These are phyloP conservation scores for Diplocarpon rosae DNA, from an alignment of 2,329 filamentous ascomycete species.

Conservation along the genomic window DNA sequence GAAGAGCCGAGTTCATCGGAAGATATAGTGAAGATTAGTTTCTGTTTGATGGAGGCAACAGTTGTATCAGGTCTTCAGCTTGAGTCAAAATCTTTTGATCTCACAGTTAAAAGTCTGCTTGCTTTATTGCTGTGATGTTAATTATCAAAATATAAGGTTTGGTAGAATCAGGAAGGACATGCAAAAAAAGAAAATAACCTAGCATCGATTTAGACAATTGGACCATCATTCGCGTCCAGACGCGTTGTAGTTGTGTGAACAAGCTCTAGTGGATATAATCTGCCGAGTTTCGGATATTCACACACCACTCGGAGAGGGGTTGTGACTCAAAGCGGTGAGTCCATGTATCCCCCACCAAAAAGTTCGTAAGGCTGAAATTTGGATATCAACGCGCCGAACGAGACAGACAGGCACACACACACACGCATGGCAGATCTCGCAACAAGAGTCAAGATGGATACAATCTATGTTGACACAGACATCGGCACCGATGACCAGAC, in stretches of 20 bases:
- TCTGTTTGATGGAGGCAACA: conserved; percentile 1
- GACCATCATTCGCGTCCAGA: neutral
- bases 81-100: no score
- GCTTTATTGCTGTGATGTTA: no score
- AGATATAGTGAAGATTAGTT: neutral
- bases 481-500: conserved; percentile 58
- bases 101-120: no score
- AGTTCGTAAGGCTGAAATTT: conserved; percentile 12
- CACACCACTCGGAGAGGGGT: conserved; percentile 4
- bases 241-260: conserved; percentile 5
- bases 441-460: conserved; percentile 37
- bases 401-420: neutral
- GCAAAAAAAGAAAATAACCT: no score
- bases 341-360: conserved; percentile 10
- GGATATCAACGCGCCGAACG: conserved; percentile 2
- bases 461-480: conserved; percentile 72
- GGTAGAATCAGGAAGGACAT: no score
- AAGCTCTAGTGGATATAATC: neutral
- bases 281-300: neutral
- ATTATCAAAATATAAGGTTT: no score
- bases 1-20: neutral
- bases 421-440: conserved; percentile 36
- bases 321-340: conserved; percentile 17
- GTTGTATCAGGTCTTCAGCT: neutral
- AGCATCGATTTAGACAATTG: neutral